Base-by-base conservation (phyloP, 108 stramenopile species). In the Pseudonitzschia pungens region DNA sequence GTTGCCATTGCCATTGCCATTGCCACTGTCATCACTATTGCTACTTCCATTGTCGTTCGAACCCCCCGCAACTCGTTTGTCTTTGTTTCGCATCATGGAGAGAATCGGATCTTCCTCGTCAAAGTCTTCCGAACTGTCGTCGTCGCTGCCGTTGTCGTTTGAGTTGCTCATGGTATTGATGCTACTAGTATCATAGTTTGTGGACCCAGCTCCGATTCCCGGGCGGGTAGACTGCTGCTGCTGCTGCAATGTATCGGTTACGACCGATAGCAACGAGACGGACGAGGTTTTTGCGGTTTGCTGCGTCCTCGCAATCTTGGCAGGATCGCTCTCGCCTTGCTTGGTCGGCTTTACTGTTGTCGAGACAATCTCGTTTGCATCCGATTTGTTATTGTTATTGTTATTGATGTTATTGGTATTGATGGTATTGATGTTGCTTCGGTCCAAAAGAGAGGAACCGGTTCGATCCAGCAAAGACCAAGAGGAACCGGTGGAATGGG, bases 381-480 rank as follows among this genome's bases (percentile, higher is more conserved):
- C n/a, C n/a, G n/a, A n/a, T n/a, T n/a, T 54, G 0, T 54, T 54
- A 14, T 54, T 54, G 24, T 54, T 54, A 24, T 15, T 24, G n/a
- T 54, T 24, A 14, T 54, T 54, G n/a, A 8, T 54, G 53, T 54
- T 54, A 15, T 54, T 22, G 22, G 8, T 53, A 12, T 53, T 53
- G 0, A 15, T 54, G 53, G 7, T 54, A 54, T 14, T 54, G 24
- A 14, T 24, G 24, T 54, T 54, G 24, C 10, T 24, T 24, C 24
- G 22, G 15, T 54, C 9, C n/a, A 36, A 36, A 36, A 36, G 4
- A 36, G 36, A 2, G 36, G 36, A 6, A 36, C 36, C 62, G 48
- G 72, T 11, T 29, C 74, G 56, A 60, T 75, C 74, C 12, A 75
- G 58, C 57, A 75, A 60, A 1, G 74, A 75, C 74, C 74, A 75